Evolutionary conservation across 495 filamentous ascomycete genomes (phyloP).

Genomic region (Penicillium bovifimosum): DNA sequence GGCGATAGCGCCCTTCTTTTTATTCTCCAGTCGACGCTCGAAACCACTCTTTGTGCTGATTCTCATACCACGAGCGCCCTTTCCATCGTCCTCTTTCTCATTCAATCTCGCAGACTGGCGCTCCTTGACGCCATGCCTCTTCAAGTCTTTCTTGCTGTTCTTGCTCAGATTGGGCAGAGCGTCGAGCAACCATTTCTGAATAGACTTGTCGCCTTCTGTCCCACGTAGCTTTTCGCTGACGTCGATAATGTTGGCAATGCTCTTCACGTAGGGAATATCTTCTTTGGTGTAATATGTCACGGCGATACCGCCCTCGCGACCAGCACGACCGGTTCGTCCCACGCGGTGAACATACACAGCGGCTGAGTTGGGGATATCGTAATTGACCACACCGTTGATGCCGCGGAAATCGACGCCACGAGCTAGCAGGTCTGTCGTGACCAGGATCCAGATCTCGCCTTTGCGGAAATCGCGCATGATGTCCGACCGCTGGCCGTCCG

Average conservation of each 20-base stretch:
- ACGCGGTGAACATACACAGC: conserved; percentile 91
- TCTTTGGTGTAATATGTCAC: conserved; percentile 94
- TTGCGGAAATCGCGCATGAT: conserved; percentile 87
- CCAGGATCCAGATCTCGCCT: conserved; percentile 92
- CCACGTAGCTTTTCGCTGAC: conserved; percentile 63
- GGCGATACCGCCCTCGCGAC: conserved; percentile 81
- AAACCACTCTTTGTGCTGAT: conserved; percentile 94
- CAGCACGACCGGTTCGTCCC: conserved; percentile 84
- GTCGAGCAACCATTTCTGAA: conserved; percentile 87
- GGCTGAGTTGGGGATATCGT: conserved; percentile 85
- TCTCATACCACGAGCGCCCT: conserved; percentile 35
- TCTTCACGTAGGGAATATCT: conserved; percentile 85
- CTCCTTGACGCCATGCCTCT: conserved; percentile 74
- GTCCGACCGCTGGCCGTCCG: conserved; percentile 63
- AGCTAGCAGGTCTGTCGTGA: conserved; percentile 88
- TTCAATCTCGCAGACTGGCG: conserved; percentile 43
- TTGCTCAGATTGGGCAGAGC: conserved; percentile 77
- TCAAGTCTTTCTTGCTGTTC: conserved; percentile 74
- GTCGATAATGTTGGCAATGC: conserved; percentile 86
- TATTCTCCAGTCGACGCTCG: conserved; percentile 74
- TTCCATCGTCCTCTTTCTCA: conserved; percentile 40
- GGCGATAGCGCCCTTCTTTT: conserved; percentile 63
- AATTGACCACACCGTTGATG: conserved; percentile 92
- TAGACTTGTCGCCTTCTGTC: conserved; percentile 39
- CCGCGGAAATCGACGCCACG: conserved; percentile 88